Evolutionary conservation across 495 filamentous ascomycete genomes (phyloP).

Genomic region (Aspergillus egyptiacus): DNA sequence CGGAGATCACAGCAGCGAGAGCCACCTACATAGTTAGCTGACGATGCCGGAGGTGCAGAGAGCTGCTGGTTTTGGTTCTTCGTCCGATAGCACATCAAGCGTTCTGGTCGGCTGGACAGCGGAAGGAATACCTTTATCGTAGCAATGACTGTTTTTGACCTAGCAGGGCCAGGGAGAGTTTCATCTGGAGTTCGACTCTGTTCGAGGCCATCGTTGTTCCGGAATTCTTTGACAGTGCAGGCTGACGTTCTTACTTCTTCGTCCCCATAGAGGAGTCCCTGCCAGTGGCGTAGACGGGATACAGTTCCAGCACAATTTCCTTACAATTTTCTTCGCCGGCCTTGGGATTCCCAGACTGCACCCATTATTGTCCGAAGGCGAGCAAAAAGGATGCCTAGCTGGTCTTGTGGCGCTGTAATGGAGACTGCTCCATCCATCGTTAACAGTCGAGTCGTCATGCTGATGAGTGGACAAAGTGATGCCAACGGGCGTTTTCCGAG

Average conservation of each 20-base stretch:
- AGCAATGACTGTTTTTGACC: background rate
- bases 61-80: conserved; percentile 1
- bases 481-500: background rate
- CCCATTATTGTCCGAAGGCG: too few relatives aligned
- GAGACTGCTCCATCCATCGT: background rate
- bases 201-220: background rate
- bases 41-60: conserved; percentile 7
- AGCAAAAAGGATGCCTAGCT: background rate
- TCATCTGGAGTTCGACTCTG: background rate
- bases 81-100: conserved; percentile 1
- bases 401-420: conserved; percentile 1
- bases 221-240: background rate
- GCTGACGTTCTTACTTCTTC: background rate
- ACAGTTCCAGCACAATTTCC: too few relatives aligned
- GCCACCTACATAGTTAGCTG: conserved; percentile 1
- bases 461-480: conserved; percentile 6
- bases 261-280: too few relatives aligned
- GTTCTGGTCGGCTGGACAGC: background rate
- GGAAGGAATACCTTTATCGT: background rate
- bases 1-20: background rate
- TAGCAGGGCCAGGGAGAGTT: background rate
- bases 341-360: too few relatives aligned
- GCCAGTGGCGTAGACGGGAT: too few relatives aligned
- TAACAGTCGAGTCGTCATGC: conserved; percentile 2
- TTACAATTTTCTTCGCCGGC: background rate